phyloP scores from a whole-genome alignment of 129 eudicot genomes.

The Lactuca sativa region DNA sequence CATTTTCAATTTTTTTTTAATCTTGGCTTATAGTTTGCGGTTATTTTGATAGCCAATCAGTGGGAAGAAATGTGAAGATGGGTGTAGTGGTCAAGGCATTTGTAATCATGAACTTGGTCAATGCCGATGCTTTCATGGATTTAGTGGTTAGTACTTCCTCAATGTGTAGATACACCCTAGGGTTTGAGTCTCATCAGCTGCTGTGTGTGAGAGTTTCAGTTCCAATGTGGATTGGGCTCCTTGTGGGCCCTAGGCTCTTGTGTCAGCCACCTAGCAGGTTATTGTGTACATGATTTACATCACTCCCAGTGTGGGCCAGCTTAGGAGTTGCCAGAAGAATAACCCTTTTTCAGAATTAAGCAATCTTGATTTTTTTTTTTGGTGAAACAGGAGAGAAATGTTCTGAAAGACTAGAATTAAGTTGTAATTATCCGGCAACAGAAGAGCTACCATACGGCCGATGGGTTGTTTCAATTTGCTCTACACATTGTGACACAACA shows the following conservation, averaged over 20 bases:
- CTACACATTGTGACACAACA: slow-evolving; percentile 90
- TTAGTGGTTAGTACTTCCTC: slow-evolving; percentile 59
- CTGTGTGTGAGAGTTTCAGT: too few species aligned
- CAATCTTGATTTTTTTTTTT: too few species aligned
- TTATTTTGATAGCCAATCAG: slow-evolving; percentile 50
- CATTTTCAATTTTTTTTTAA: background rate
- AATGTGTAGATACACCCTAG: background rate
- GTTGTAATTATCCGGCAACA: slow-evolving; percentile 68
- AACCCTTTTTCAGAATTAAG: background rate
- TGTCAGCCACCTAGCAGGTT: background rate
- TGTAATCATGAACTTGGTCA: slow-evolving; percentile 86
- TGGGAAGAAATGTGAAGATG: slow-evolving; percentile 73
- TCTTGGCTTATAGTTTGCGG: slow-evolving; percentile 15
- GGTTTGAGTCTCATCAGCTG: too few species aligned
- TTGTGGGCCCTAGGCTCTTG: too few species aligned
- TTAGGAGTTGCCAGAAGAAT: background rate
- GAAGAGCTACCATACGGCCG: slow-evolving; percentile 76
- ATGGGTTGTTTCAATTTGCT: slow-evolving; percentile 93
- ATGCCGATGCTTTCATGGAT: slow-evolving; percentile 97
- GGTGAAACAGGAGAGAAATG: slow-evolving; percentile 74
- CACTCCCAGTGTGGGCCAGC: background rate
- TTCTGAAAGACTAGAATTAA: slow-evolving; percentile 56
- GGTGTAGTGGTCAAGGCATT: slow-evolving; percentile 85
- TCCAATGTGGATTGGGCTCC: too few species aligned
- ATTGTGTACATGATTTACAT: background rate